Evolutionary conservation across 345 rosid species (phyloP).

Genomic region (Microcos paniculata): DNA sequence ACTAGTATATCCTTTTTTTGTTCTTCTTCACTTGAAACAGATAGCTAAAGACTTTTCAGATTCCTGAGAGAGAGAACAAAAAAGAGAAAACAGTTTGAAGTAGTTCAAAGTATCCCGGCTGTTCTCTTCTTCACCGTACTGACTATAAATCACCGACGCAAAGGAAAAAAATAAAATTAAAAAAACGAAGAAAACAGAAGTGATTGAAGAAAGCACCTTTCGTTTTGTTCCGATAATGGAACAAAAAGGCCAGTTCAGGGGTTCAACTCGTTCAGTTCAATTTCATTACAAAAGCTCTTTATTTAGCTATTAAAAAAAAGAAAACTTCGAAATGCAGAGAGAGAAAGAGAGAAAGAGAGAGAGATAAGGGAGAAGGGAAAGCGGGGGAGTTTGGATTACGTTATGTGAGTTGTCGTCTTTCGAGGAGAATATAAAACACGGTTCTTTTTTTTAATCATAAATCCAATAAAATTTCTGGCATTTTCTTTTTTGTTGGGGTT

Average conservation of each 20-base stretch:
- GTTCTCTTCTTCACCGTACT: conserved; percentile 20
- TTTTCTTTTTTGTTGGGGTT: neutral
- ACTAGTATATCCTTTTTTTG: neutral
- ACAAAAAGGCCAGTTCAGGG: neutral
- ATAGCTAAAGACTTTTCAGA: neutral
- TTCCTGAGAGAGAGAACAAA: no score
- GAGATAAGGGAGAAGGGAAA: neutral
- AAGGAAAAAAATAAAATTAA: conserved; percentile 22
- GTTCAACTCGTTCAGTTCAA: neutral
- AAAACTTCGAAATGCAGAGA: neutral
- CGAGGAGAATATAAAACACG: conserved; percentile 5
- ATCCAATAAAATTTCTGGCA: no score
- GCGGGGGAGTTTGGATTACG: conserved; percentile 12
- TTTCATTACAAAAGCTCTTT: neutral
- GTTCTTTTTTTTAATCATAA: neutral
- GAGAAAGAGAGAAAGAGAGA: neutral
- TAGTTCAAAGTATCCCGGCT: conserved; percentile 12
- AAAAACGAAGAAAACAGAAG: neutral
- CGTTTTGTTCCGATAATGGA: neutral
- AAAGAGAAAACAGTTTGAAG: conserved; percentile 8
- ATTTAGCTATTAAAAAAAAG: neutral
- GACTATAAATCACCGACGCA: conserved; percentile 35
- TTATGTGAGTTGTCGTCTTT: conserved; percentile 22
- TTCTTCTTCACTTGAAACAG: conserved; percentile 10
- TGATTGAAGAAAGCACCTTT: neutral